Percentiles rank a stretch among this genome's conserved stretches.
Conservation (phyloP, 176 grass and related monocot species). For the Avena insularis region DNA sequence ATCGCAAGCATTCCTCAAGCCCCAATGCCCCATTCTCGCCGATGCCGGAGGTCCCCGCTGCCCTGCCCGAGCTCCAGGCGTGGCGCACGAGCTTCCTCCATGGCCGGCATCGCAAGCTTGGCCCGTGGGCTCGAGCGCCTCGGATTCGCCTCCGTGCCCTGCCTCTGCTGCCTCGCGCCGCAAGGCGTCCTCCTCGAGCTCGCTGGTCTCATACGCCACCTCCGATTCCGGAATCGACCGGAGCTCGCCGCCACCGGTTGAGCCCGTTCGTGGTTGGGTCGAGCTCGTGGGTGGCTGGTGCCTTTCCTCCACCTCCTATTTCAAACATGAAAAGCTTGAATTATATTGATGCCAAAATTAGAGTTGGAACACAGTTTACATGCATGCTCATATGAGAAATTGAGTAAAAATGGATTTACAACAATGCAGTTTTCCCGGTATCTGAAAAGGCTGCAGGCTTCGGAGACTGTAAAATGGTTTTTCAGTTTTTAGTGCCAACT, state of each 20-base stretch:
- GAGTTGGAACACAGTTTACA: background rate
- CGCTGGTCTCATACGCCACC: background rate
- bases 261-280: background rate
- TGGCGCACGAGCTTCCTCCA: background rate
- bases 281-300: background rate
- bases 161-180: background rate
- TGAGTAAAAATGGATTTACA: background rate
- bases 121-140: background rate
- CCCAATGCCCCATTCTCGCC: background rate
- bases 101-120: background rate
- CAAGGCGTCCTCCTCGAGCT: background rate
- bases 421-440: background rate
- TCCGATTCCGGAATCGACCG: background rate
- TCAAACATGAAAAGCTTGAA: background rate
- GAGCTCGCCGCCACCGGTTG: background rate
- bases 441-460: background rate
- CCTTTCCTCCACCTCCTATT: background rate
- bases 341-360: background rate
- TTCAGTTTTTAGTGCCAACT: too few species aligned
- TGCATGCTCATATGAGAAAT: background rate
- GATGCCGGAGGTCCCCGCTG: background rate
- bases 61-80: background rate
- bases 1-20: background rate
- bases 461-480: background rate
- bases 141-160: background rate